Conservation (phyloP, 495 filamentous ascomycete species). For the Pseudomonodictys pantanalensis region DNA sequence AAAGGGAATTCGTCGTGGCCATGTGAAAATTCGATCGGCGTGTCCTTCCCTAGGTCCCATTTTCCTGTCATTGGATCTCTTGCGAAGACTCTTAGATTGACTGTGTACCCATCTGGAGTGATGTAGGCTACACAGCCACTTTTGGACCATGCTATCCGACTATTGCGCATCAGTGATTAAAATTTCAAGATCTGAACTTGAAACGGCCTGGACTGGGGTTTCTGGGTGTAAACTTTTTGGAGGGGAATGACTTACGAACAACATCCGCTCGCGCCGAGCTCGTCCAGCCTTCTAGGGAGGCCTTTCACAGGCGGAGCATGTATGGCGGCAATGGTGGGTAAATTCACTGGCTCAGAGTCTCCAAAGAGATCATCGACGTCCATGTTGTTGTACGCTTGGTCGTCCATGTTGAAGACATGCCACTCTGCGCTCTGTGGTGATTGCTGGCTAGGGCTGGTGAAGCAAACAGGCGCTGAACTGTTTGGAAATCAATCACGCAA, state of each 20-base stretch:
- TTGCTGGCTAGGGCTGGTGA: too few relatives aligned
- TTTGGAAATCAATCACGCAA: too few relatives aligned
- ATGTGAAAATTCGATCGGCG: slow-evolving; percentile 44
- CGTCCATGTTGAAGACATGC: slow-evolving; percentile 59
- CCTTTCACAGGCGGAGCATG: slow-evolving; percentile 56
- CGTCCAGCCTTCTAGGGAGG: slow-evolving; percentile 70
- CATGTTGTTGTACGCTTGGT: slow-evolving; percentile 60
- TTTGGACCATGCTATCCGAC: slow-evolving; percentile 85
- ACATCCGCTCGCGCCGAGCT: slow-evolving; percentile 74
- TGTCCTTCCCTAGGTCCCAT: slow-evolving; percentile 73
- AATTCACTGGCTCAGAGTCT: slow-evolving; percentile 58
- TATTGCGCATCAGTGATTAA: slow-evolving; percentile 36
- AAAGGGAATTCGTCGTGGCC: slow-evolving; percentile 55
- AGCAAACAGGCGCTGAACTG: too few relatives aligned
- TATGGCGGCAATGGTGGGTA: slow-evolving; percentile 43
- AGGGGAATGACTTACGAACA: slow-evolving; percentile 64
- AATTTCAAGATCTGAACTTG: too few relatives aligned
- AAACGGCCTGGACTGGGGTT: not conserved
- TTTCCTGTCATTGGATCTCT: slow-evolving; percentile 66
- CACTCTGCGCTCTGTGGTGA: not conserved
- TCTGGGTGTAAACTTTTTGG: not conserved
- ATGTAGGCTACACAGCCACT: slow-evolving; percentile 84
- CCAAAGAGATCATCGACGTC: slow-evolving; percentile 73
- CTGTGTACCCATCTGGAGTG: slow-evolving; percentile 60
- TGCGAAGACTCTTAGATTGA: slow-evolving; percentile 69